These are phyloP conservation scores for Funneliformis caledonium DNA, from an alignment of 371 early-diverging fungal genomes.

Conservation along the genomic window DNA sequence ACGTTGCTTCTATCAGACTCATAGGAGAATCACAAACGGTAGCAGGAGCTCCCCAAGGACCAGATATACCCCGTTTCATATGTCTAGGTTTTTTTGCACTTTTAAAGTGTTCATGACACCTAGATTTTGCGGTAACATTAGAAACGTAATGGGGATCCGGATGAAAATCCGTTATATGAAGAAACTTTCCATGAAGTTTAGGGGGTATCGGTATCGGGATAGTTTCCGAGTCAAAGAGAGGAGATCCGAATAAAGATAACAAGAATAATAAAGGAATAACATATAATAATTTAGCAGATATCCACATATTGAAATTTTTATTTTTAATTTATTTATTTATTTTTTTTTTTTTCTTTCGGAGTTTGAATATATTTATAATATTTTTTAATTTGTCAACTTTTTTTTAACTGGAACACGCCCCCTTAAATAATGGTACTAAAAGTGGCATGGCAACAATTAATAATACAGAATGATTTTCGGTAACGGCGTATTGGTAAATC, in stretches of 20 bases:
- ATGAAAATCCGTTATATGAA: conserved; percentile 82
- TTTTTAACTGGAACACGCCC: no score
- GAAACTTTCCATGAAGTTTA: conserved; percentile 55
- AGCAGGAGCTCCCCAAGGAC: conserved; percentile 64
- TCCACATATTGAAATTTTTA: neutral
- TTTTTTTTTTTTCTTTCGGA: no score
- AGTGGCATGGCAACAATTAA: no score
- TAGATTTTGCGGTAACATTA: conserved; percentile 58
- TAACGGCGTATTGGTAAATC: no score
- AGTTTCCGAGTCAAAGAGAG: neutral
- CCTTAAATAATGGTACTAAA: no score
- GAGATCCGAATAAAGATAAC: neutral
- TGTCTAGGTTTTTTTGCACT: conserved; percentile 42
- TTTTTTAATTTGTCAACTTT: no score
- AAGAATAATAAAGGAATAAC: no score
- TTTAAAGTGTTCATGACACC: conserved; percentile 52
- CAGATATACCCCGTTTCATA: conserved; percentile 47
- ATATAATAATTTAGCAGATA: neutral
- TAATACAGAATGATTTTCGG: no score
- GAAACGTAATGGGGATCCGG: conserved; percentile 57
- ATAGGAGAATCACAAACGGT: conserved; percentile 75
- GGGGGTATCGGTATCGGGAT: neutral
- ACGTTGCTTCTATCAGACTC: conserved; percentile 67
- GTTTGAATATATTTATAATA: no score
- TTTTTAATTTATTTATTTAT: no score